Percentiles rank a stretch among this genome's conserved stretches.
Evolutionary conservation across 148 eudicot species (phyloP).

Genomic region (Selenicereus undatus): DNA sequence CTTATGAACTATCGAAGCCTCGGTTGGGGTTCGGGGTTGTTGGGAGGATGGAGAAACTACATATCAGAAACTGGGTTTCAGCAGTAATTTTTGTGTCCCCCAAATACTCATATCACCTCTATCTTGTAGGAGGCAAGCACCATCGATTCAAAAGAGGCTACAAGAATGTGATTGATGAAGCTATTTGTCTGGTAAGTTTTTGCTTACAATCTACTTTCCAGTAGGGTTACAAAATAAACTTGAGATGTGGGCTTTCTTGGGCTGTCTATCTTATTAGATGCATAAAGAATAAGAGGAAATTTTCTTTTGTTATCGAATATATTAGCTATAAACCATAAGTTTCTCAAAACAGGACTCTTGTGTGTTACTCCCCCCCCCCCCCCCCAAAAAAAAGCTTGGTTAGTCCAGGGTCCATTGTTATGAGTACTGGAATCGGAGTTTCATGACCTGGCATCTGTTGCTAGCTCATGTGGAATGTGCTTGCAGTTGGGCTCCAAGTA

Average conservation of each 20-base stretch:
- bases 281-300: no score
- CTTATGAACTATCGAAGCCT: neutral
- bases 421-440: no score
- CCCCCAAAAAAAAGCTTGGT: no score
- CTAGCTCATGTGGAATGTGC: no score
- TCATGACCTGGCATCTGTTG: no score
- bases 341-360: no score
- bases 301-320: no score
- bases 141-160: conserved; percentile 98
- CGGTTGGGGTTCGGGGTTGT: no score
- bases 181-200: conserved; percentile 76
- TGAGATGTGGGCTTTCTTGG: neutral
- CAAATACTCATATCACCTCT: conserved; percentile 8
- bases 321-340: no score
- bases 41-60: neutral
- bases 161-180: conserved; percentile 98
- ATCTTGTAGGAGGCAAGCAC: conserved; percentile 79
- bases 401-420: no score
- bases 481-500: no score
- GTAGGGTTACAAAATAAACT: neutral
- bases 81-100: neutral
- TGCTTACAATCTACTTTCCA: neutral
- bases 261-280: neutral
- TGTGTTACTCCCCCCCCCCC: no score
- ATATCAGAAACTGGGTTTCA: neutral